A percentile compares a stretch with the other conserved stretches of the same genome.
phyloP scores from a whole-genome alignment of 768 basidiomycete genomes.

The Pisolithus tinctorius region DNA sequence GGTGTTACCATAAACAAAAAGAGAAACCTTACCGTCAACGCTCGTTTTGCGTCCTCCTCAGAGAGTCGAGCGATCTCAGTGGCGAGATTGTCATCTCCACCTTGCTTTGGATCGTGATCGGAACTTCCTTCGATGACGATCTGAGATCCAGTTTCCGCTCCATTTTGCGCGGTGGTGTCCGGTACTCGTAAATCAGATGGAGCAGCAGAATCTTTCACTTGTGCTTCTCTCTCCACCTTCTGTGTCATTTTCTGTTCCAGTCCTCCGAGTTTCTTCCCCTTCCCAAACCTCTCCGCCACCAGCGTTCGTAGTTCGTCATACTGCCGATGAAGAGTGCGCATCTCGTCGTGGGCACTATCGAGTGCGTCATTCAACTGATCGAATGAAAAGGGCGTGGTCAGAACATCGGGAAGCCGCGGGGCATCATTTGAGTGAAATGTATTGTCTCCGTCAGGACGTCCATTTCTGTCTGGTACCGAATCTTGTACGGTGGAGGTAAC shows the following conservation, averaged over 20 bases:
- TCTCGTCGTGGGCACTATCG: slow-evolving; percentile 17
- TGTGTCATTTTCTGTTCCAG: neutral
- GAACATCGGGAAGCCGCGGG: neutral
- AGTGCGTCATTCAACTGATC: slow-evolving; percentile 21
- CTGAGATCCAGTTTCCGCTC: too few species aligned
- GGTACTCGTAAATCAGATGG: too few species aligned
- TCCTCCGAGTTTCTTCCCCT: neutral
- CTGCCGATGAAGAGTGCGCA: slow-evolving; percentile 16
- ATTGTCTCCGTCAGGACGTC: neutral
- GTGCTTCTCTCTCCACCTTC: neutral
- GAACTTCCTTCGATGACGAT: too few species aligned
- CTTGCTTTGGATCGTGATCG: neutral
- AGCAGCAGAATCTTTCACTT: too few species aligned
- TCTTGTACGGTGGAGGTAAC: neutral
- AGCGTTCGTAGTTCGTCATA: slow-evolving; percentile 19
- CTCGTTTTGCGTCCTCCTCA: slow-evolving; percentile 16
- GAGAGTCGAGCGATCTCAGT: slow-evolving; percentile 14
- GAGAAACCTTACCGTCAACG: slow-evolving; percentile 14
- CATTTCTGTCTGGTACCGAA: neutral
- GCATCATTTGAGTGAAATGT: neutral
- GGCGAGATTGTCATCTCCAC: slow-evolving; percentile 1
- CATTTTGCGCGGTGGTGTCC: too few species aligned
- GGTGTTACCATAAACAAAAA: neutral
- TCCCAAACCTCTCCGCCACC: slow-evolving; percentile 11
- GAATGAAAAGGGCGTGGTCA: slow-evolving; percentile 14